Base-by-base conservation (phyloP, 441 rosid species). In the Eutrema salsugineum region DNA sequence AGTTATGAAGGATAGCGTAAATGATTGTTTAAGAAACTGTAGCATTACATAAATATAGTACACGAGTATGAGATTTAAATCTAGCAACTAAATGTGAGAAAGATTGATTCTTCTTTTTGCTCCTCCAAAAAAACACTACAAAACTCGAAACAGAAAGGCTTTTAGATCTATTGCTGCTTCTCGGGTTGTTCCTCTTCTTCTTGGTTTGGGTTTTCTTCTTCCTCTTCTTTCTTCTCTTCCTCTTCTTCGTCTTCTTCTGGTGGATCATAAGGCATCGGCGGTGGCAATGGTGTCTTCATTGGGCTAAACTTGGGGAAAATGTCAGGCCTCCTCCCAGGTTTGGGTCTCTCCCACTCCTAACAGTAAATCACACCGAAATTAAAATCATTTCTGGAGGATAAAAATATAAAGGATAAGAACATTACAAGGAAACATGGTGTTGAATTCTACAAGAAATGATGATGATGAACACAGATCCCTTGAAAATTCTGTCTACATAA, bases 221-320 rank as follows among this genome's bases (percentile, higher is more conserved):
- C 83, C 82, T 82, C 91, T 75, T 86, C 94, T 75, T 85, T 80
- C 81, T 87, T 86, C 82, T 93, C 98, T 67, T 89, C 98, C 66
- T 91, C 97, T 64, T 89, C 97, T 71, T 89, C 97, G 4, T 94
- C 97, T 76, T 91, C 96, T 77, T 79, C 91, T 0, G 96, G 97
- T 61, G 97, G 97, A 83, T 91, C 98, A 65, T 79, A 86, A 33
- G 98, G 96, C 83, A 89, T 73, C 0, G 97, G 98, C 0, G 89
- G 87, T 14, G 97, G 98, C 49, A 91, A 81, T 5, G 97, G 97
- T 68, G 97, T 91, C 78, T 89, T 93, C 96, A 91, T 87, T 0
- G 97, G 98, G 53, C 96, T 91, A 80, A 91, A 93, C 78, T 91
- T 87, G 0, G 97, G 97, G 61, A 91, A 88, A 70, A 88, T 88